A percentile compares a stretch with the other conserved stretches of the same genome.
Conservation (phyloP, 2,329 filamentous ascomycete genomes). For the Alternaria incomplexa region DNA sequence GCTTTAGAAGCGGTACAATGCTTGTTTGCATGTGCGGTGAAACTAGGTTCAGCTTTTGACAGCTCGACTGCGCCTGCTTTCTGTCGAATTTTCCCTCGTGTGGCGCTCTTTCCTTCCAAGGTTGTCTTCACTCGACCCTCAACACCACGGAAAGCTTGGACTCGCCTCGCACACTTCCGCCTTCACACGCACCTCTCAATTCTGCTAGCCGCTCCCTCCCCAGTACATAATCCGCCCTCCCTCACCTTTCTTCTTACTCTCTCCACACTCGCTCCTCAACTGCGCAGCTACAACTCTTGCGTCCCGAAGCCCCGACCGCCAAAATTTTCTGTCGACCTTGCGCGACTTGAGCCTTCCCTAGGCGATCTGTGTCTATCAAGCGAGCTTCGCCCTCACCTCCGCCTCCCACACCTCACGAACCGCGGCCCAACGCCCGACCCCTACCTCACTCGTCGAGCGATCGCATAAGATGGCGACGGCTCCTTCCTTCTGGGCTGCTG, state of each 20-base stretch:
- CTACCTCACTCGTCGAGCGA: background rate
- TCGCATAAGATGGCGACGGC: background rate
- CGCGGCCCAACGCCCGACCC: background rate
- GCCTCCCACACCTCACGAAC: background rate
- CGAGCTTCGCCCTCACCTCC: background rate
- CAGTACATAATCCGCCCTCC: background rate
- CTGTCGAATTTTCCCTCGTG: background rate
- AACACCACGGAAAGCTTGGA: background rate
- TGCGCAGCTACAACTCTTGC: background rate
- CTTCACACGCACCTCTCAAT: background rate
- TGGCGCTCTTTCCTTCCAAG: background rate
- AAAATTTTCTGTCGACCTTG: background rate
- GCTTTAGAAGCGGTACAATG: background rate
- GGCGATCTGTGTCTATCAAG: background rate
- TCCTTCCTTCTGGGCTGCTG: conserved; percentile 10
- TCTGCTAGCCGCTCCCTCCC: background rate
- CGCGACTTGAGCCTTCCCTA: background rate
- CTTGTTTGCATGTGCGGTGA: background rate
- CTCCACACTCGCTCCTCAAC: background rate
- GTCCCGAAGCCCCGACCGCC: background rate
- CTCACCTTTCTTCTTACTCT: background rate
- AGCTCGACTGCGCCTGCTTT: background rate
- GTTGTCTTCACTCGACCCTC: conserved; percentile 1
- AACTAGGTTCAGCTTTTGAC: background rate
- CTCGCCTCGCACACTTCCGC: background rate